A percentile compares a stretch with the other conserved stretches of the same genome.
These are phyloP conservation scores for Daucus carota DNA, from an alignment of 129 eudicot species.

Conservation along the genomic window DH1_v3.0 NC_030388.2:14856501-14857000, in stretches of 20 bases:
- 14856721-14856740: not conserved
- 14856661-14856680: not conserved
- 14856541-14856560: too few relatives aligned
- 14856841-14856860: not conserved
- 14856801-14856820: not conserved
- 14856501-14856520: too few relatives aligned
- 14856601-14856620: not conserved
- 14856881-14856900: not conserved
- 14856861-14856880: not conserved
- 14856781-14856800: not conserved
- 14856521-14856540: too few relatives aligned
- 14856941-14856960: not conserved
- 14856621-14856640: not conserved
- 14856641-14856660: not conserved
- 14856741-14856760: not conserved
- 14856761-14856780: not conserved
- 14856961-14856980: not conserved
- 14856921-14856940: slow-evolving; percentile 5
- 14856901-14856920: not conserved
- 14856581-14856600: not conserved
- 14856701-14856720: not conserved
- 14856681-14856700: not conserved
- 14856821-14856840: not conserved
- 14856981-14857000: not conserved
- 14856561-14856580: not conserved